A percentile compares a stretch with the other conserved stretches of the same genome.
These are phyloP conservation scores for Microdochium trichocladiopsis DNA, from an alignment of 2,329 filamentous ascomycete species.

Conservation along the genomic window DNA sequence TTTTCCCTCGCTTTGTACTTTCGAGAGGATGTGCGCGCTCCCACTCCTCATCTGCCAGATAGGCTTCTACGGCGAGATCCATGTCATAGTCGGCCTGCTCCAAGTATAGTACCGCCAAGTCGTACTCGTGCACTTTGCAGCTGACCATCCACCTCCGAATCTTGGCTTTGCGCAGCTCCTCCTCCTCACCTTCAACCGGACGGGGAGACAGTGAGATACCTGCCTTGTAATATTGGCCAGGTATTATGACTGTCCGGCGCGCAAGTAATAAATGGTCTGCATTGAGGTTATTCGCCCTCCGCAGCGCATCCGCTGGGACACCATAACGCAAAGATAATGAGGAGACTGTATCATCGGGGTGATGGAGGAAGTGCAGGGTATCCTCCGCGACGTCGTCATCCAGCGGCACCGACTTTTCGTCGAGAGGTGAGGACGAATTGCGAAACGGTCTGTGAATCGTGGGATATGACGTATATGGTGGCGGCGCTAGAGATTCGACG, in stretches of 20 bases:
- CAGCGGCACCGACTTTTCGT: conserved; percentile 19
- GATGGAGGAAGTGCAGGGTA: conserved; percentile 68
- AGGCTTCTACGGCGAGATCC: conserved; percentile 54
- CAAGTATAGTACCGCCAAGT: conserved; percentile 68
- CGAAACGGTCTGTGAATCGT: background rate
- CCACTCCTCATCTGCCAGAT: conserved; percentile 68
- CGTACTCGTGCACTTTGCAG: conserved; percentile 72
- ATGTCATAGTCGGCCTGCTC: conserved; percentile 63
- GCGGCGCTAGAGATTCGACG: conserved; percentile 20
- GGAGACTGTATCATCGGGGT: conserved; percentile 57
- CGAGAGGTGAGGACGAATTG: conserved; percentile 6
- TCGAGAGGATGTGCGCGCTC: conserved; percentile 60
- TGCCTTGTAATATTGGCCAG: conserved; percentile 60
- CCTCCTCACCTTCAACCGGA: conserved; percentile 68
- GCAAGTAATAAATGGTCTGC: conserved; percentile 65
- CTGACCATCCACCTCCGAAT: conserved; percentile 72
- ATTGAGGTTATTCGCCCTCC: conserved; percentile 61
- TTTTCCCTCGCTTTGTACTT: conserved; percentile 20
- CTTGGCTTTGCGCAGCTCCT: conserved; percentile 62
- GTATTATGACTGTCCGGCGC: conserved; percentile 64
- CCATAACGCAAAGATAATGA: conserved; percentile 66
- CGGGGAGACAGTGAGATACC: conserved; percentile 61
- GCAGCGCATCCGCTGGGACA: conserved; percentile 56
- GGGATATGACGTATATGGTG: conserved; percentile 25
- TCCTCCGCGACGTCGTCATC: conserved; percentile 43